Conservation (phyloP, 805 yeast genomes). For the Candida piceae region DNA sequence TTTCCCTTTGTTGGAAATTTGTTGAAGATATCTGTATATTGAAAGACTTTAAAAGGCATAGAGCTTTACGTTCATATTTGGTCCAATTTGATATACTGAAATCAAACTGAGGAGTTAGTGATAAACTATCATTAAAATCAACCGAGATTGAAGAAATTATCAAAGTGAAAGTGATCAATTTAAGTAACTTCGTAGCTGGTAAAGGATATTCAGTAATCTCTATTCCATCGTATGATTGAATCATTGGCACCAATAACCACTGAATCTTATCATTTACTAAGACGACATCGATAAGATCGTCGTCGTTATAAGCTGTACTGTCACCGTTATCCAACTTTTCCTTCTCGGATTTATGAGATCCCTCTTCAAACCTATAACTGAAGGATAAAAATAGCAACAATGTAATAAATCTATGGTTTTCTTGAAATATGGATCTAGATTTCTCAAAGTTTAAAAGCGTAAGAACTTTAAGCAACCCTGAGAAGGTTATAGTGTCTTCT, state of each 20-base stretch:
- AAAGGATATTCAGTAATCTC: slow-evolving; percentile 35
- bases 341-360: slow-evolving; percentile 3
- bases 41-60: slow-evolving; percentile 45
- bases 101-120: slow-evolving; percentile 15
- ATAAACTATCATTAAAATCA: slow-evolving; percentile 10
- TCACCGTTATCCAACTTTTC: slow-evolving; percentile 7
- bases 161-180: slow-evolving; percentile 45
- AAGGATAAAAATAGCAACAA: slow-evolving; percentile 45
- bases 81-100: slow-evolving; percentile 33
- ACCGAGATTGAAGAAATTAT: slow-evolving; percentile 34
- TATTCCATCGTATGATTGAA: slow-evolving; percentile 40
- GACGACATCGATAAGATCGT: slow-evolving; percentile 21
- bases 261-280: slow-evolving; percentile 17
- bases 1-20: slow-evolving; percentile 13
- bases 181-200: slow-evolving; percentile 36
- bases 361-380: slow-evolving; percentile 16
- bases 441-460: slow-evolving; percentile 41
- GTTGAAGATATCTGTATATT: slow-evolving; percentile 30
- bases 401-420: slow-evolving; percentile 28
- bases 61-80: slow-evolving; percentile 39
- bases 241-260: slow-evolving; percentile 30
- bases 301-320: slow-evolving; percentile 1
- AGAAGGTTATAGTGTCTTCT: slow-evolving; percentile 29
- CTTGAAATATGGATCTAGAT: slow-evolving; percentile 32
- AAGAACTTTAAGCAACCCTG: slow-evolving; percentile 40